Evolutionary conservation across 2,329 filamentous ascomycete genomes (phyloP).

Genomic region (Coniosporium tulheliwenetii): DNA sequence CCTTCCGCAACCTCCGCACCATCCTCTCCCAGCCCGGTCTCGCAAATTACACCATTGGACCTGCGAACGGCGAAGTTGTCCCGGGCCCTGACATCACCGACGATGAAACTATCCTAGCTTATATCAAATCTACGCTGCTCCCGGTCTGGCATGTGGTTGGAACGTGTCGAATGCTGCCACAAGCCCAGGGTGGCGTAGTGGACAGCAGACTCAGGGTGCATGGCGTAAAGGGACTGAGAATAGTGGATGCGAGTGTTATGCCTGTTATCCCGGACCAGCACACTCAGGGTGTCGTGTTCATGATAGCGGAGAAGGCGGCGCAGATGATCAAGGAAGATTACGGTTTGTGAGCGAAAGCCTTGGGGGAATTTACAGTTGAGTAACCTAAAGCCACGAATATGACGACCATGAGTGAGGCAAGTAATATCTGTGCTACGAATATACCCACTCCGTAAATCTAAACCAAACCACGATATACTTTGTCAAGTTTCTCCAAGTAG

Average conservation of each 20-base stretch:
- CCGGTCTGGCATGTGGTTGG: not conserved
- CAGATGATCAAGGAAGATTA: slow-evolving; percentile 2
- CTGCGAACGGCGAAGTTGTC: slow-evolving; percentile 8
- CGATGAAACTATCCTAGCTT: slow-evolving; percentile 10
- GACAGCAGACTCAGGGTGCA: slow-evolving; percentile 10
- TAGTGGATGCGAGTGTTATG: slow-evolving; percentile 13
- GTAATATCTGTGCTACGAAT: too few relatives aligned
- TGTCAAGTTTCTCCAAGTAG: too few relatives aligned
- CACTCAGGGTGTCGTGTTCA: slow-evolving; percentile 3
- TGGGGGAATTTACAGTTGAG: too few relatives aligned
- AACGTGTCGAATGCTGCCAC: not conserved
- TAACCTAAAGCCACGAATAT: too few relatives aligned
- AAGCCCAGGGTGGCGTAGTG: slow-evolving; percentile 9
- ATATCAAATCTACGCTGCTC: slow-evolving; percentile 7
- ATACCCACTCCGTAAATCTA: too few relatives aligned
- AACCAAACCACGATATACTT: too few relatives aligned
- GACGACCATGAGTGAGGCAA: too few relatives aligned
- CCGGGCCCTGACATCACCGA: slow-evolving; percentile 8
- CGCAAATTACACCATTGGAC: slow-evolving; percentile 6
- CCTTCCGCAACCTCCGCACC: slow-evolving; percentile 10
- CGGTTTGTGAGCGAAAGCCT: not conserved
- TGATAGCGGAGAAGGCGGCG: slow-evolving; percentile 8
- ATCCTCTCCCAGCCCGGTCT: slow-evolving; percentile 9
- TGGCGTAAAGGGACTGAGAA: slow-evolving; percentile 10
- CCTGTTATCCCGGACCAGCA: slow-evolving; percentile 15